Percentiles rank a stretch among this genome's conserved stretches.
phyloP scores from a whole-genome alignment of 1,284 basidiomycete genomes.

The Erythrobasidium hasegawianum region DNA sequence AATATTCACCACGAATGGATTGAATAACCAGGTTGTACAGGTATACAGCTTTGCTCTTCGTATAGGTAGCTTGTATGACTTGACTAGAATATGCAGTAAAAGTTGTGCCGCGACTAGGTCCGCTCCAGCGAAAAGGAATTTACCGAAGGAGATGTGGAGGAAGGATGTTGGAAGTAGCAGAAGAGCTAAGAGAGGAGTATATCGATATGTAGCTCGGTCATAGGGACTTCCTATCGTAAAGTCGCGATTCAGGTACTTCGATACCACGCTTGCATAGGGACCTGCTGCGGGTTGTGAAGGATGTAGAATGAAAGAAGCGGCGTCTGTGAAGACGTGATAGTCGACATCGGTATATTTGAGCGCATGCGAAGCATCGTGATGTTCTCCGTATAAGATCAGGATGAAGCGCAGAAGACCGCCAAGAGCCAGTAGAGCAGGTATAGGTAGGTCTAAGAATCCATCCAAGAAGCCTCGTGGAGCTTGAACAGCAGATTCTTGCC shows the following conservation, averaged over 20 bases:
- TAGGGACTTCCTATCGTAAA: constrained; percentile 66
- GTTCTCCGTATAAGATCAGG: constrained; percentile 78
- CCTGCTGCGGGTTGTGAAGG: constrained; percentile 35
- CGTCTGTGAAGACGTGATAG: constrained; percentile 92
- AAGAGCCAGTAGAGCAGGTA: constrained; percentile 49
- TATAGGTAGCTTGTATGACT: constrained; percentile 37
- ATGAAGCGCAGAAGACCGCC: constrained; percentile 62
- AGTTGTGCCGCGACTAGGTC: constrained; percentile 78
- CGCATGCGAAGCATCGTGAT: constrained; percentile 74
- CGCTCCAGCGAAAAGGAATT: constrained; percentile 77
- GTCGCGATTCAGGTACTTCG: neutral
- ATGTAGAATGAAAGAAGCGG: constrained; percentile 62
- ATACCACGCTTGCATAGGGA: constrained; percentile 25
- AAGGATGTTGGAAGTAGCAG: constrained; percentile 74
- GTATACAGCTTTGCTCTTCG: constrained; percentile 38
- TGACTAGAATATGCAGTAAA: constrained; percentile 62
- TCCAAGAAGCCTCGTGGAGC: neutral
- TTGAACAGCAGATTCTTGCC: no score
- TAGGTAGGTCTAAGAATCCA: constrained; percentile 7
- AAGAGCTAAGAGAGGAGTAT: constrained; percentile 86
- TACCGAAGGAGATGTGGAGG: constrained; percentile 78
- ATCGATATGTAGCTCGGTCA: constrained; percentile 87
- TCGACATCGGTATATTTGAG: constrained; percentile 97
- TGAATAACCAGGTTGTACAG: constrained; percentile 72
- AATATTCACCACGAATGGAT: constrained; percentile 91